These are phyloP conservation scores for Suillus variegatus DNA, from an alignment of 768 basidiomycete species.

Conservation along the genomic window DNA sequence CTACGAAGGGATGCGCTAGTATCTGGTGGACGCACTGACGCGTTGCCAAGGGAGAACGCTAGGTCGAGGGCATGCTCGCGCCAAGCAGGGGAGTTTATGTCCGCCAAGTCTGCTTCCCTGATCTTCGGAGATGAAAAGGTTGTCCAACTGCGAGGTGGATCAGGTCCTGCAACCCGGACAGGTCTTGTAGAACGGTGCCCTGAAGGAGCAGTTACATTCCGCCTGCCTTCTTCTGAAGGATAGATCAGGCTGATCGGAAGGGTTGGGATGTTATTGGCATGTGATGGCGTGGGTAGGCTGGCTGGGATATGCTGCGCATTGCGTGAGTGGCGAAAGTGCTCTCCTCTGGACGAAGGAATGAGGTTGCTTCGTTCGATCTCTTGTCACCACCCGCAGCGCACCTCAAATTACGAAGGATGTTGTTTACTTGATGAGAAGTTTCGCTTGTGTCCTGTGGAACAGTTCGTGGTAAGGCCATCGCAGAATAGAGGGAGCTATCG, in stretches of 20 bases:
- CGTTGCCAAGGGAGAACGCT: slow-evolving; percentile 35
- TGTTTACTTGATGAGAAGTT: slow-evolving; percentile 27
- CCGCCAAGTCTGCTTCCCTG: neutral
- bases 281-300: slow-evolving; percentile 19
- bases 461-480: neutral
- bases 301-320: slow-evolving; percentile 44
- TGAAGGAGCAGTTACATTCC: neutral
- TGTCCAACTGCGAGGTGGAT: slow-evolving; percentile 62
- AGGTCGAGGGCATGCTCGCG: slow-evolving; percentile 58
- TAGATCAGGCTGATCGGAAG: slow-evolving; percentile 46
- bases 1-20: slow-evolving; percentile 8
- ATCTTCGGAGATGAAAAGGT: slow-evolving; percentile 23
- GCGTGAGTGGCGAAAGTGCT: slow-evolving; percentile 66
- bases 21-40: neutral
- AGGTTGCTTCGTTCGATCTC: neutral
- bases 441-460: neutral
- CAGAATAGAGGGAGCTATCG: neutral
- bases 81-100: slow-evolving; percentile 42
- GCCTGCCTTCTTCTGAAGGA: slow-evolving; percentile 11
- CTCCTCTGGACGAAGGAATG: slow-evolving; percentile 47
- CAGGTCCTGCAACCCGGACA: slow-evolving; percentile 45
- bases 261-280: slow-evolving; percentile 43
- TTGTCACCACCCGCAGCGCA: slow-evolving; percentile 12
- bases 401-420: slow-evolving; percentile 31
- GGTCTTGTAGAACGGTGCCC: neutral